These are phyloP conservation scores for Selaginella moellendorffii DNA, from an alignment of 75 land plant species.

Conservation along the genomic window DNA sequence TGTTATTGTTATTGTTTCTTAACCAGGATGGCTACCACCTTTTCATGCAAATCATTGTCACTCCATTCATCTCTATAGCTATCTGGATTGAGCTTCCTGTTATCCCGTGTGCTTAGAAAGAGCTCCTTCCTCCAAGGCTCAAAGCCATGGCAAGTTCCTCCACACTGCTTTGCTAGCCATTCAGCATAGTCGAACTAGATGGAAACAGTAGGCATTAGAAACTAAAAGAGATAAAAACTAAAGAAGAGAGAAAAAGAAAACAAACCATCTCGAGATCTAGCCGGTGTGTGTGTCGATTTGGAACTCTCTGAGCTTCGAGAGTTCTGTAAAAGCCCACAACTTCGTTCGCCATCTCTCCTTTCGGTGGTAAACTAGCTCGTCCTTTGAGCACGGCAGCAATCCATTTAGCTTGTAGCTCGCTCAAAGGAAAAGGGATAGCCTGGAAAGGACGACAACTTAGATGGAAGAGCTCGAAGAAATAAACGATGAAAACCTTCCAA, in stretches of 20 bases:
- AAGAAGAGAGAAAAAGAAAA: neutral
- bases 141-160: slow-evolving; percentile 12
- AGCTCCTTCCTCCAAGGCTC: slow-evolving; percentile 62
- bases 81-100: slow-evolving; percentile 26
- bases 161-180: slow-evolving; percentile 63
- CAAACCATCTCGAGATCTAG: neutral
- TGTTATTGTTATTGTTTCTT: too few species aligned
- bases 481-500: slow-evolving; percentile 41
- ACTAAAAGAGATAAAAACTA: neutral
- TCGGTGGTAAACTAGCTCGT: neutral
- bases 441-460: neutral
- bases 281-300: neutral
- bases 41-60: slow-evolving; percentile 34
- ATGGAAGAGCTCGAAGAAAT: neutral
- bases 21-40: too few species aligned
- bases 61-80: slow-evolving; percentile 71
- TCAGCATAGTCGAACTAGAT: slow-evolving; percentile 54
- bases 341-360: neutral
- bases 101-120: slow-evolving; percentile 14
- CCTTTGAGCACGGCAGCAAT: neutral
- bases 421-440: slow-evolving; percentile 12
- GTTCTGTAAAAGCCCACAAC: neutral
- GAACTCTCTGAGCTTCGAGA: neutral
- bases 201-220: neutral
- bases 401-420: slow-evolving; percentile 13